Percentiles rank a stretch among this genome's conserved stretches.
These are phyloP conservation scores for Phytophthora pistaciae DNA, from an alignment of 352 stramenopile genomes.

Conservation along the genomic window DNA sequence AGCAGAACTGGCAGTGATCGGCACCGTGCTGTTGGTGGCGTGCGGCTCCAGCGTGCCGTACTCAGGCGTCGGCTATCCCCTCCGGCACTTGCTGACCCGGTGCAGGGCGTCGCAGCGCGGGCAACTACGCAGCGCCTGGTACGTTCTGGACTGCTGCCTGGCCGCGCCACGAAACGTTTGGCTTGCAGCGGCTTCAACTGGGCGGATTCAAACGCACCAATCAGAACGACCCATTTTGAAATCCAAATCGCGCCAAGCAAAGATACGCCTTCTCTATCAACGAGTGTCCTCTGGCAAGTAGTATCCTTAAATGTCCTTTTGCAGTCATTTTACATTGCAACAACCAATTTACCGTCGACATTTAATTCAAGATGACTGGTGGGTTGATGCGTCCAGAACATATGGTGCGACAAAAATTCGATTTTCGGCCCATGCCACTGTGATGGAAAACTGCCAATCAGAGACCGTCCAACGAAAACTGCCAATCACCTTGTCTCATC, in stretches of 20 bases:
- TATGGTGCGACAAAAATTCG: slow-evolving; percentile 33
- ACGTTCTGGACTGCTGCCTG: slow-evolving; percentile 17
- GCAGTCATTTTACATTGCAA: not conserved
- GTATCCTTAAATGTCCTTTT: not conserved
- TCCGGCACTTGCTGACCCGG: slow-evolving; percentile 12
- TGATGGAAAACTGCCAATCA: slow-evolving; percentile 12
- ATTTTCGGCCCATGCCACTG: slow-evolving; percentile 20
- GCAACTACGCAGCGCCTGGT: slow-evolving; percentile 1
- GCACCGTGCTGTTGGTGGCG: slow-evolving; percentile 7
- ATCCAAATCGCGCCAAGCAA: slow-evolving; percentile 4
- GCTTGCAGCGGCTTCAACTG: slow-evolving; percentile 15
- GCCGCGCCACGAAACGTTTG: slow-evolving; percentile 18
- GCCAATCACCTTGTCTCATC: slow-evolving; percentile 15
- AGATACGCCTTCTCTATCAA: slow-evolving; percentile 9
- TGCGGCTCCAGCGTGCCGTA: not conserved
- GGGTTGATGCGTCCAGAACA: slow-evolving; percentile 18
- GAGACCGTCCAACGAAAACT: not conserved
- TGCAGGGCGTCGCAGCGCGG: slow-evolving; percentile 9
- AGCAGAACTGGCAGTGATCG: slow-evolving; percentile 27
- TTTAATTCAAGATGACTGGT: not conserved
- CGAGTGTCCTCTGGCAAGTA: not conserved
- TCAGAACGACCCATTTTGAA: slow-evolving; percentile 9
- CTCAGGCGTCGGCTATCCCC: slow-evolving; percentile 8
- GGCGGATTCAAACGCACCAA: slow-evolving; percentile 17
- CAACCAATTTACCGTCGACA: not conserved